Evolutionary conservation across 176 grass and related monocot species (phyloP), one percentile per base, ranked within the genome.

Genomic region (Zea luxurians): DNA sequence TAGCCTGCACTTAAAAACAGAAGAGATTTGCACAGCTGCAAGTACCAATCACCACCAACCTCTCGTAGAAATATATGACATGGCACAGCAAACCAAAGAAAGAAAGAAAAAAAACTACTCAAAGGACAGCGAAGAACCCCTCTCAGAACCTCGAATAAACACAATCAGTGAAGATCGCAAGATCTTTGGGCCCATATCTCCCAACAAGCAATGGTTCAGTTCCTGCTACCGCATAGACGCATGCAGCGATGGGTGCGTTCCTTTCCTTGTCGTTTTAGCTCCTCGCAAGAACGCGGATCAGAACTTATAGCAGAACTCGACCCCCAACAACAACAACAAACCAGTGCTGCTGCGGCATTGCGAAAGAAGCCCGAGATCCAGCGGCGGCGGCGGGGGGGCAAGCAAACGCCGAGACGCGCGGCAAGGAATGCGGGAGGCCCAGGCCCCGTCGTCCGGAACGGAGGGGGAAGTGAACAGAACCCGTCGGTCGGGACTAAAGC

Each of bases 281-380:
- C 58, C 40, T 60, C 48, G 15, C 9, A 48, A 18, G 35, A 20
- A 71, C 75, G 44, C 38, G 10, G 64, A 13, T 4, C 17, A 13
- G 8, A 82, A 49, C 27, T 27, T 27, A 27, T 27, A 27, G 10
- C 8, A 3, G 42, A 42, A 48, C 66, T 35, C 4, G 57, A n/a
- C 2, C 11, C 16, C 76, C 53, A 2, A 15, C n/a, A n/a, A n/a
- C n/a, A n/a, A n/a, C n/a, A n/a, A n/a, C 18, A 61, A 48, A 78
- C 55, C 48, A 57, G 15, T 13, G 72, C 2, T 4, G 38, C 5
- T 27, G 5, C 43, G 10, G n/a, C 75, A 83, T 75, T 88, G 74
- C 61, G 21, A 61, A 45, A 60, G 41, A 49, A 79, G 10, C 18
- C 0, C 52, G 42, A 83, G 86, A 88, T 88, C 86, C 86, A n/a